Evolutionary conservation across 2,329 filamentous ascomycete species (phyloP).

Genomic region (Apiospora kogelbergensis): DNA sequence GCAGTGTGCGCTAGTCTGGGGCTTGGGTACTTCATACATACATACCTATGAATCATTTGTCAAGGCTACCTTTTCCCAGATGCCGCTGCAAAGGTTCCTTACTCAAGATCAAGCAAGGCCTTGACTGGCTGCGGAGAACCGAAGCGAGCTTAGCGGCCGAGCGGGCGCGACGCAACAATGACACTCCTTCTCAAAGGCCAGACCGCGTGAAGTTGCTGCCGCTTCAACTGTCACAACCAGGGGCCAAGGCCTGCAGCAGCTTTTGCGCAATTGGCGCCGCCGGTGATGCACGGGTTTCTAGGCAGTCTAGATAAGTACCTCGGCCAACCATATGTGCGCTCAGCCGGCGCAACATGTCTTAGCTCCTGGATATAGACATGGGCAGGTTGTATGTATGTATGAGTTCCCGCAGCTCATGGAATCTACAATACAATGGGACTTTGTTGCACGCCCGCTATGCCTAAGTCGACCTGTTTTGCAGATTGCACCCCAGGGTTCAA

Average conservation of each 20-base stretch:
- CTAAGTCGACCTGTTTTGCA: not conserved
- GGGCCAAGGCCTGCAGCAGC: slow-evolving; percentile 7
- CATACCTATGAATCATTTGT: not conserved
- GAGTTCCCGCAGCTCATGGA: not conserved
- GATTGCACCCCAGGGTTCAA: not conserved
- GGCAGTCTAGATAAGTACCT: not conserved
- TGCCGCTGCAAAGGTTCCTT: not conserved
- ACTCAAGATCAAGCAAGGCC: not conserved
- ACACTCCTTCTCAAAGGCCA: not conserved
- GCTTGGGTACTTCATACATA: not conserved
- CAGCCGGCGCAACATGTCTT: not conserved
- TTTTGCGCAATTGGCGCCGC: slow-evolving; percentile 9
- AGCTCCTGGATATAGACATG: not conserved
- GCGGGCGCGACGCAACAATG: not conserved
- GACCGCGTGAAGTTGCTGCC: slow-evolving; percentile 5
- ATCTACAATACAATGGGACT: not conserved
- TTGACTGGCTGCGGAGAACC: not conserved
- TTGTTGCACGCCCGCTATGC: not conserved
- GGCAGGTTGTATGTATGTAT: not conserved
- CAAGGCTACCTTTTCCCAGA: not conserved
- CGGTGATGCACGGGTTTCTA: not conserved
- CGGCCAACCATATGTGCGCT: not conserved
- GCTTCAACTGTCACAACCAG: slow-evolving; percentile 1
- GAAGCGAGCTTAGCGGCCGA: slow-evolving; percentile 13
- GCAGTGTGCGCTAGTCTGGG: too few species aligned